A percentile compares a stretch with the other conserved stretches of the same genome.
phyloP scores from a whole-genome alignment of 768 basidiomycete species.

The Auricularia sp. region DNA sequence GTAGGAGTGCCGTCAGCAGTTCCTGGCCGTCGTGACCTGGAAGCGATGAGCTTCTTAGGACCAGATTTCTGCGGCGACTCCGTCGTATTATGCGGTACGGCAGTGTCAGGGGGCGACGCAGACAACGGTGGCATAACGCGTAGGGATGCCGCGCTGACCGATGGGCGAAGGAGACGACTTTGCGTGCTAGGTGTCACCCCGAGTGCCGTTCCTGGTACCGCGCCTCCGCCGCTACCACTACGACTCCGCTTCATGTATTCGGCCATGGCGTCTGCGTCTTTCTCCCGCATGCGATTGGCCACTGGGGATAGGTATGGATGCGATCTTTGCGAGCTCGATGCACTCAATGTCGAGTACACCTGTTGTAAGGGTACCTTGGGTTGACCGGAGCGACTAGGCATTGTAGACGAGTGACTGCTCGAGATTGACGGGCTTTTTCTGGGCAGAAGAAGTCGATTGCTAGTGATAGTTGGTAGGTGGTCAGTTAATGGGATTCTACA shows the following conservation, averaged over 20 bases:
- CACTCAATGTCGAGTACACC: constrained; percentile 3
- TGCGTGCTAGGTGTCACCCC: not conserved
- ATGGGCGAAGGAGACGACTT: not conserved
- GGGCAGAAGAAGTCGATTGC: too few species aligned
- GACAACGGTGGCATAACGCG: not conserved
- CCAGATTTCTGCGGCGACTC: not conserved
- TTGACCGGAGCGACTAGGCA: not conserved
- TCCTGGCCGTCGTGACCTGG: not conserved
- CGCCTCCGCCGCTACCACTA: constrained; percentile 38
- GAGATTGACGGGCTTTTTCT: not conserved
- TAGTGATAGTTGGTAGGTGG: too few species aligned
- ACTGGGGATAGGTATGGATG: constrained; percentile 57
- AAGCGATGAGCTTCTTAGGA: not conserved
- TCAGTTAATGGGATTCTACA: not conserved
- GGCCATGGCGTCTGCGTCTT: constrained; percentile 81
- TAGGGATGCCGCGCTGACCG: not conserved
- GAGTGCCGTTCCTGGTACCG: not conserved
- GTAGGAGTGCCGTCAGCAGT: not conserved
- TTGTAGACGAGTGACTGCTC: not conserved
- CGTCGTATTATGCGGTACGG: not conserved
- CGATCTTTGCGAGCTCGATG: not conserved
- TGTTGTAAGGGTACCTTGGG: constrained; percentile 1
- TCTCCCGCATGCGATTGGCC: constrained; percentile 69
- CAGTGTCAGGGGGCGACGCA: not conserved
- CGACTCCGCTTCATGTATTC: constrained; percentile 75